These are phyloP conservation scores for Hepatocystis sp. DNA, from an alignment of 169 alveolate species.

Conservation along the genomic window DNA sequence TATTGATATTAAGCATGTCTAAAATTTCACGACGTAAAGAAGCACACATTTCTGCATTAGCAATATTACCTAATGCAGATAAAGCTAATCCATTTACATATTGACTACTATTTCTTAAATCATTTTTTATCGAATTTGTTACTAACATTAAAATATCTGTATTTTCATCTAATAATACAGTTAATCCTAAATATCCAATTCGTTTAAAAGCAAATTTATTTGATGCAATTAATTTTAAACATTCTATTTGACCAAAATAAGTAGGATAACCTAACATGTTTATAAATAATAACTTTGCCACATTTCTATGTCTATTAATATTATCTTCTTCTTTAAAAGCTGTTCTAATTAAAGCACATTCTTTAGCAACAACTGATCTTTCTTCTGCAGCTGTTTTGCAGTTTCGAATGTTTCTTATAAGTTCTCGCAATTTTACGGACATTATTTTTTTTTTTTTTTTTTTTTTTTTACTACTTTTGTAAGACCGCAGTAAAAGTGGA, in stretches of 20 bases:
- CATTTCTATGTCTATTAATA: constrained; percentile 94
- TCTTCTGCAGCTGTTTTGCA: constrained; percentile 99
- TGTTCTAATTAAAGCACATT: constrained; percentile 98
- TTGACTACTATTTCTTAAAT: constrained; percentile 93
- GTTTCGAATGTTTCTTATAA: constrained; percentile 97
- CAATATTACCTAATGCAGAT: constrained; percentile 98
- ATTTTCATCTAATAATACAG: constrained; percentile 97
- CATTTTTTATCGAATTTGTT: constrained; percentile 98
- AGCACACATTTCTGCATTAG: constrained; percentile 98
- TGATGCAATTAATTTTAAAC: constrained; percentile 97
- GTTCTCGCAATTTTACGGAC: constrained; percentile 95
- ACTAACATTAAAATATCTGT: constrained; percentile 98
- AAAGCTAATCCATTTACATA: constrained; percentile 98
- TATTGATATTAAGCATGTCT: constrained; percentile 92
- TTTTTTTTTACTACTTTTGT: too few species aligned
- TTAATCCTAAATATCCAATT: constrained; percentile 98
- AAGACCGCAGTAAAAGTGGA: too few species aligned
- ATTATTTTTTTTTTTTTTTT: too few species aligned
- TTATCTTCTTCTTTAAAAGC: constrained; percentile 93
- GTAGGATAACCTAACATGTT: constrained; percentile 98
- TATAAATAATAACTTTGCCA: constrained; percentile 97
- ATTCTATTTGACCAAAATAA: constrained; percentile 98
- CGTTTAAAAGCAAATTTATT: constrained; percentile 95
- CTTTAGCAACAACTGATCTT: constrained; percentile 97
- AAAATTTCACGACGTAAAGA: constrained; percentile 93